phyloP scores from a whole-genome alignment of 805 yeast species.

The Kurtzmaniella fragi region DNA sequence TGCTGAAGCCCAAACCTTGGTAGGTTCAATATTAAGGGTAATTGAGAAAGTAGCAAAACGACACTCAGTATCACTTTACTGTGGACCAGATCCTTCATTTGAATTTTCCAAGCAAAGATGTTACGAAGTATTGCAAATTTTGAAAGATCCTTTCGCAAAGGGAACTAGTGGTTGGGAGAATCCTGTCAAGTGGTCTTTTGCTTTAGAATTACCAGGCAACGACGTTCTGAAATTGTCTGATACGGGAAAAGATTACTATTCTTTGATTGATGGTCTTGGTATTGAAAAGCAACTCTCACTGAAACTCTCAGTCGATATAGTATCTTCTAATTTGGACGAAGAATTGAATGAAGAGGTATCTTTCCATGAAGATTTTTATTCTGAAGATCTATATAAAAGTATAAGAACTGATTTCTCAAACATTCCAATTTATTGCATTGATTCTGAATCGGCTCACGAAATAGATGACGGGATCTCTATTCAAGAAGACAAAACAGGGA shows the following conservation, averaged over 20 bases:
- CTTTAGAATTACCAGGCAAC: conserved; percentile 40
- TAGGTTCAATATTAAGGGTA: conserved; percentile 29
- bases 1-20: conserved; percentile 41
- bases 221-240: conserved; percentile 40
- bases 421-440: conserved; percentile 74
- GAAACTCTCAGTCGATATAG: background rate
- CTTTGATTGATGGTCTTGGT: conserved; percentile 18
- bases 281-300: background rate
- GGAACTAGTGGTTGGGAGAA: conserved; percentile 28
- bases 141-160: conserved; percentile 23
- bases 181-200: conserved; percentile 49
- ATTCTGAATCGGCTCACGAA: conserved; percentile 74
- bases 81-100: conserved; percentile 10
- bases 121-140: conserved; percentile 37
- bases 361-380: conserved; percentile 17
- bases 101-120: conserved; percentile 53
- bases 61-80: background rate
- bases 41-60: conserved; percentile 13
- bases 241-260: conserved; percentile 38
- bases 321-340: background rate
- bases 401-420: conserved; percentile 39
- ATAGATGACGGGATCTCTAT: conserved; percentile 91
- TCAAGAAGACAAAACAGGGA: conserved; percentile 16
- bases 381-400: conserved; percentile 22
- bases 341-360: background rate